phyloP scores from a whole-genome alignment of 2,329 filamentous ascomycete species.

The Corinectria fuckeliana region DNA sequence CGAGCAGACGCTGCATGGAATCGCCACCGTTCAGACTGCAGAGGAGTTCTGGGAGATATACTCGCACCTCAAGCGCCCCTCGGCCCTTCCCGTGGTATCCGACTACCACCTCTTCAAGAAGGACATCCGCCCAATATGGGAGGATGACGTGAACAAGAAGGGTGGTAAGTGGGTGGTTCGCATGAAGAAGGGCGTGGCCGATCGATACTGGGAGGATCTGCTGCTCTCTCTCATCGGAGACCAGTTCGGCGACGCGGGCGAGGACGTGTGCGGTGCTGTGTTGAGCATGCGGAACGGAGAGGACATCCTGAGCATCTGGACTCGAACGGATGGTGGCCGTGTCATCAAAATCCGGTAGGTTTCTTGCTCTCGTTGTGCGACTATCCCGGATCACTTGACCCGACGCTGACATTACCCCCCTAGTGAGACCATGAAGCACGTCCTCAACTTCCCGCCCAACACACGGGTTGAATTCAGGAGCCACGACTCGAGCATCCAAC shows the following conservation, averaged over 20 bases:
- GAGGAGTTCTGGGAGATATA: slow-evolving; percentile 95
- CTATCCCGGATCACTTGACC: too few species aligned
- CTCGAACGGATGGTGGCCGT: slow-evolving; percentile 87
- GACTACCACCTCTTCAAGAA: slow-evolving; percentile 99
- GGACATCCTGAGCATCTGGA: slow-evolving; percentile 98
- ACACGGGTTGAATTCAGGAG: slow-evolving; percentile 95
- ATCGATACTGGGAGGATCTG: slow-evolving; percentile 96
- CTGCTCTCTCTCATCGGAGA: slow-evolving; percentile 90
- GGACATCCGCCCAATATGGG: slow-evolving; percentile 96
- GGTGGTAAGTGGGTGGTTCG: slow-evolving; percentile 98
- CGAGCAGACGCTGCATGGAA: slow-evolving; percentile 90
- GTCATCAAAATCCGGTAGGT: slow-evolving; percentile 94
- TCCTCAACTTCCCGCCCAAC: slow-evolving; percentile 84
- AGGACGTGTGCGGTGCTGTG: slow-evolving; percentile 94
- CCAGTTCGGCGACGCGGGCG: slow-evolving; percentile 89
- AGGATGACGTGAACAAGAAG: slow-evolving; percentile 94
- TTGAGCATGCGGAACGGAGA: slow-evolving; percentile 94
- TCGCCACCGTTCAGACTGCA: slow-evolving; percentile 80
- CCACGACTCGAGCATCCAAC: slow-evolving; percentile 94
- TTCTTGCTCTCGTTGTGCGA: neutral
- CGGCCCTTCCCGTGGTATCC: slow-evolving; percentile 84
- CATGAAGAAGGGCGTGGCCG: slow-evolving; percentile 95
- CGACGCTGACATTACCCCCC: slow-evolving; percentile 27
- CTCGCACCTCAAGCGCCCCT: slow-evolving; percentile 87
- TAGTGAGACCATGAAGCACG: slow-evolving; percentile 92